phyloP scores from a whole-genome alignment of 176 grass and related monocot species.

The Canna indica region DNA sequence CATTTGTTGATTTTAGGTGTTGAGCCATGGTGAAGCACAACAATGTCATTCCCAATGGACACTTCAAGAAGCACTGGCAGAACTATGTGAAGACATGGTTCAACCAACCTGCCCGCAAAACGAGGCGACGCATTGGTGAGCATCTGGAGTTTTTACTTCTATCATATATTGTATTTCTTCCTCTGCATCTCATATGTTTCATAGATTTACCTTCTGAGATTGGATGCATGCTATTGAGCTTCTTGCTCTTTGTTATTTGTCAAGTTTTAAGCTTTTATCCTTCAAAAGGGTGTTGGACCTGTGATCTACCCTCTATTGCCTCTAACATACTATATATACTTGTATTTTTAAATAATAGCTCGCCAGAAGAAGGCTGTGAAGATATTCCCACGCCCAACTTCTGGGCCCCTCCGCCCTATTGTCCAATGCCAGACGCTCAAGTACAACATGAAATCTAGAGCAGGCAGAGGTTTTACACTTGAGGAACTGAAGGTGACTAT shows the following conservation, averaged over 20 bases:
- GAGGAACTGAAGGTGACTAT: conserved; percentile 71
- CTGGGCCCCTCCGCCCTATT: conserved; percentile 55
- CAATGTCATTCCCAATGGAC: neutral
- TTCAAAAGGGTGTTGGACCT: neutral
- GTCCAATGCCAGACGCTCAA: conserved; percentile 75
- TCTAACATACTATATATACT: neutral
- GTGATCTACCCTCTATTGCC: neutral
- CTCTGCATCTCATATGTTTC: too few species aligned
- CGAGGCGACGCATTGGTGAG: neutral
- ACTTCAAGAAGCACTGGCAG: conserved; percentile 4
- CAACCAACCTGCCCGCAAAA: neutral
- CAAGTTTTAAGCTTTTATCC: neutral
- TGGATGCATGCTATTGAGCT: neutral
- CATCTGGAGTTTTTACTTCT: too few species aligned
- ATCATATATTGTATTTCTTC: too few species aligned
- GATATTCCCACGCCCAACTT: conserved; percentile 72
- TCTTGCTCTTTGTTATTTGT: neutral
- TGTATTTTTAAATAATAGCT: conserved; percentile 20
- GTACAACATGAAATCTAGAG: conserved; percentile 88
- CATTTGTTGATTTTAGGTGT: neutral
- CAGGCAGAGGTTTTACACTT: conserved; percentile 67
- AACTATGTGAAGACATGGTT: conserved; percentile 1
- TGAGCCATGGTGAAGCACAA: conserved; percentile 2
- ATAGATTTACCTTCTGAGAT: too few species aligned
- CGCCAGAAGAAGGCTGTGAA: conserved; percentile 84